Conservation (phyloP, 2,329 filamentous ascomycete genomes). For the Colletotrichum lini region DNA sequence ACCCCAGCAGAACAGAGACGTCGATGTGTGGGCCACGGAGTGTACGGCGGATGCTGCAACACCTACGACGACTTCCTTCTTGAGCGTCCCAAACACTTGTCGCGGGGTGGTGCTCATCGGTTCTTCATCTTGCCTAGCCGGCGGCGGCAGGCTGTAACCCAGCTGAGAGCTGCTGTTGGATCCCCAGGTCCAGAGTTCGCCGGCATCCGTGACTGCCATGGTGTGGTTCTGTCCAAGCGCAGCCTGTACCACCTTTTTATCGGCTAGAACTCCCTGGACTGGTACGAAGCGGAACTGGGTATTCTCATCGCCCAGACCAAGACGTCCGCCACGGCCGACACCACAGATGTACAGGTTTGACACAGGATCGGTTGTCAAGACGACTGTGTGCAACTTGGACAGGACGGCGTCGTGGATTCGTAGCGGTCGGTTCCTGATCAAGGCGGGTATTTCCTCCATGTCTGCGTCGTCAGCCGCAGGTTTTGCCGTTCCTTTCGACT, state of each 20-base stretch:
- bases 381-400: constrained; percentile 91
- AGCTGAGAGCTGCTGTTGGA: constrained; percentile 89
- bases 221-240: constrained; percentile 94
- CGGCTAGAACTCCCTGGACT: constrained; percentile 81
- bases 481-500: constrained; percentile 48
- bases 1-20: constrained; percentile 91
- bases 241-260: constrained; percentile 82
- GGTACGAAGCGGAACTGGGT: constrained; percentile 90
- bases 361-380: constrained; percentile 88
- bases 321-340: constrained; percentile 88
- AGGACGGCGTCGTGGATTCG: constrained; percentile 86
- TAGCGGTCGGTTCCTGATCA: constrained; percentile 80
- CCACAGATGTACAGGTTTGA: constrained; percentile 95
- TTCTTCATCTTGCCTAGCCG: constrained; percentile 81
- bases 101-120: constrained; percentile 85
- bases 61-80: constrained; percentile 85
- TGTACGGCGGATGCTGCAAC: constrained; percentile 92
- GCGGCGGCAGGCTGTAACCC: constrained; percentile 82
- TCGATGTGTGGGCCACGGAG: constrained; percentile 87
- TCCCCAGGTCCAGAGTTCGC: constrained; percentile 97
- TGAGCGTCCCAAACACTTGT: constrained; percentile 92
- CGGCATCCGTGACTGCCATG: constrained; percentile 85
- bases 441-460: constrained; percentile 74
- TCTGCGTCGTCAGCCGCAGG: constrained; percentile 45
- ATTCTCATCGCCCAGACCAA: constrained; percentile 91